Evolutionary conservation across 2,329 filamentous ascomycete genomes (phyloP).

Genomic region (Hysterium pulicare): DNA sequence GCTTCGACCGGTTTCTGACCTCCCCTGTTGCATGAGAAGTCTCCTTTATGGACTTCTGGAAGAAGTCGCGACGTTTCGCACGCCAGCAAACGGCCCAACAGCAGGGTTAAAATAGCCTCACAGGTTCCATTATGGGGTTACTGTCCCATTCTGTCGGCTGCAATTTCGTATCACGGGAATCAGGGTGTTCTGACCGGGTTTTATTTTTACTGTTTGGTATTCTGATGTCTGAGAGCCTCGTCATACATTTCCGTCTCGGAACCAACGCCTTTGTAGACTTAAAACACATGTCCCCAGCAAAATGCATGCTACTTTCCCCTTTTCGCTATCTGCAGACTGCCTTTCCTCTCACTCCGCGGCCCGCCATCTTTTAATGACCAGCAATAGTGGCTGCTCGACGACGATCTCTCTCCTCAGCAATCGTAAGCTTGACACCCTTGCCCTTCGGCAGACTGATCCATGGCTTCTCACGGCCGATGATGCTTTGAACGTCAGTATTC

Average conservation of each 20-base stretch:
- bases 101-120: not conserved
- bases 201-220: slow-evolving; percentile 1
- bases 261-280: not conserved
- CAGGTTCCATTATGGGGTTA: slow-evolving; percentile 1
- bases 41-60: not conserved
- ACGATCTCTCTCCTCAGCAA: slow-evolving; percentile 98
- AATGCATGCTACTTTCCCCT: slow-evolving; percentile 7
- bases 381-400: slow-evolving; percentile 69
- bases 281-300: slow-evolving; percentile 1
- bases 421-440: slow-evolving; percentile 98
- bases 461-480: slow-evolving; percentile 97
- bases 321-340: slow-evolving; percentile 6
- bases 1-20: not conserved
- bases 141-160: not conserved
- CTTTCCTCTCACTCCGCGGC: slow-evolving; percentile 1
- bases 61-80: slow-evolving; percentile 12
- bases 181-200: not conserved
- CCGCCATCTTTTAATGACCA: slow-evolving; percentile 42
- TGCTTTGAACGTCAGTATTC: slow-evolving; percentile 38
- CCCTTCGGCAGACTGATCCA: slow-evolving; percentile 99
- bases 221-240: not conserved
- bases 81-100: slow-evolving; percentile 6
- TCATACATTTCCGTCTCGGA: slow-evolving; percentile 1
- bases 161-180: not conserved
- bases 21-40: slow-evolving; percentile 2